Evolutionary conservation across 352 stramenopile genomes (phyloP), one percentile per base, ranked within the genome.

Genomic region (Globisporangium splendens): DNA sequence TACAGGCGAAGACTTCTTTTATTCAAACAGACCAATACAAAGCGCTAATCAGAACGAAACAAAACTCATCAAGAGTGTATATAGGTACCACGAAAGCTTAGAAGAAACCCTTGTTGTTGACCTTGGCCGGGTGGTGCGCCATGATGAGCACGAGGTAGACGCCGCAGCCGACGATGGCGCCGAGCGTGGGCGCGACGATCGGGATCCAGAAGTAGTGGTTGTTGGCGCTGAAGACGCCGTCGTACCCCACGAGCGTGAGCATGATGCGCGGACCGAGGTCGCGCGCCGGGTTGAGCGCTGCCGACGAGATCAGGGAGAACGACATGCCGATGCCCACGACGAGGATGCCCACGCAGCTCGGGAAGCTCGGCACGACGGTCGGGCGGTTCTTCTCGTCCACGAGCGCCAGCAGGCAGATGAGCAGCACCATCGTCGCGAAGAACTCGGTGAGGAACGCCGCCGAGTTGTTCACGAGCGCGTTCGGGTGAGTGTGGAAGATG

Each of bases 191-290:
- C 17, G 66, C 69, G 5, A 77, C 50, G 49, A 77, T 53, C 21
- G 66, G 66, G 49, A 77, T 64, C 69, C 65, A 77, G 52, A 73
- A 77, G 62, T 74, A 73, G 51, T 46, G 38, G 51, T 65, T 48
- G 54, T 66, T 21, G 13, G 31, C 31, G n/a, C 54, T 63, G 48
- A 77, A 74, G 20, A 72, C 43, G 43, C 50, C 56, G 3, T 63
- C 61, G 53, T 65, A 74, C 42, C 66, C 66, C 3, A 63, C 35
- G 11, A 73, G 28, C 33, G 57, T 18, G 22, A 63, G 53, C 51
- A 75, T 63, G 47, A 77, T 51, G 18, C 69, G 69, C n/a, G 69
- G 69, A 31, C 64, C 69, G 15, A 77, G 46, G 50, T 77, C 69
- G 48, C 69, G 69, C 24, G 69, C 69, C 11, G 69, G 69, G 61